Base-by-base conservation (phyloP, 2,329 filamentous ascomycete genomes). In the Purpureocillium lavendulum region DNA sequence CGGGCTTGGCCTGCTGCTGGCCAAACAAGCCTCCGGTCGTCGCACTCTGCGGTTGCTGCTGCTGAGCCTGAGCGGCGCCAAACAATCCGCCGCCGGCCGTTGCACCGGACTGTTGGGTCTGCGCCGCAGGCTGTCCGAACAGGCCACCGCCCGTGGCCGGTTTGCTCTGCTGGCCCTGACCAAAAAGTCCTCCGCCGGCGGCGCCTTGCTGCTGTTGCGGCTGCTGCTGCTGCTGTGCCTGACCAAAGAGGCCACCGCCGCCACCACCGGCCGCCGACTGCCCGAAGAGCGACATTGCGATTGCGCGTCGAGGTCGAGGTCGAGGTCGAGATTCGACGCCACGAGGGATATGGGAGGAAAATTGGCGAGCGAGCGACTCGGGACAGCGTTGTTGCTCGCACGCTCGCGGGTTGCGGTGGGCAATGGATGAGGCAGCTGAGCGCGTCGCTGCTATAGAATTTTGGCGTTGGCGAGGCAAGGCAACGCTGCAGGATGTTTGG, bases 231-330 rank as follows among this genome's bases (percentile, higher is more conserved):
- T 42, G 45, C 17, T 49, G 47, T 12, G 43, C 39, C 16, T 59
- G 57, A 34, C 56, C 57, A 40, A 39, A 34, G 12, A 30, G 32
- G 14, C 37, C 31, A 12, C 29, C 13, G 35, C 24, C 18, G 30
- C 43, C 43, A 30, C 53, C 49, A 39, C 45, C 51, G 29, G 44
- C 18, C 21, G 53, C 35, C 17, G 50, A 37, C 48, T 56, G 52
- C 40, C 58, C 59, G 40, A 64, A 63, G 44, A 62, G 50, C 42
- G 58, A 57, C 59, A 61, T 62, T 12, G 29, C 29, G 29, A 30
- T 26, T 10, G 12, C 29, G 29, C n/a, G 6, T 12, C 29, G 29
- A 30, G 7, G 7, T 7, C 29, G 21, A 10, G 46, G 40, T 43
- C 35, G 37, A 30, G 36, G 33, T 26, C 35, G 31, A 24, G 18